These are phyloP conservation scores for Dothidotthia symphoricarpi DNA, from an alignment of 2,329 filamentous ascomycete species.

Conservation along the genomic window DNA sequence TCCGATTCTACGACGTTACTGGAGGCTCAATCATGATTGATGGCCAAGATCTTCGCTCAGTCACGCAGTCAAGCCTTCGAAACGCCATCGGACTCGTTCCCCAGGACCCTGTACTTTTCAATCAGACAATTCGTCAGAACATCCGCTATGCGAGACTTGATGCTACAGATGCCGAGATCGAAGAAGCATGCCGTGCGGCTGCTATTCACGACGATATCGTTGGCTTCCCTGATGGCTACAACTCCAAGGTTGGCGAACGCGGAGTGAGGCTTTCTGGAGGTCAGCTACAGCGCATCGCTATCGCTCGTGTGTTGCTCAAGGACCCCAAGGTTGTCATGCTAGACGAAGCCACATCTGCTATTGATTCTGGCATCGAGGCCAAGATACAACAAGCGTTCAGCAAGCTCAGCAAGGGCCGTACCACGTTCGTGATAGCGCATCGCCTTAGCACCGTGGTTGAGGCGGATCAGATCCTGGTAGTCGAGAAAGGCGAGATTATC, in stretches of 20 bases:
- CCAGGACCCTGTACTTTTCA: constrained; percentile 64
- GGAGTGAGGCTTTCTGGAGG: constrained; percentile 59
- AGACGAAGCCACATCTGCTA: constrained; percentile 84
- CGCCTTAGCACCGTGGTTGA: constrained; percentile 82
- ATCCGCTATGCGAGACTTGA: constrained; percentile 61
- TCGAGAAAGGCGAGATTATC: constrained; percentile 71
- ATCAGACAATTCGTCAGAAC: constrained; percentile 64
- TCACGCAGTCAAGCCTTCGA: constrained; percentile 59
- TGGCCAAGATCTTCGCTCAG: constrained; percentile 58
- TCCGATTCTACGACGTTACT: constrained; percentile 60
- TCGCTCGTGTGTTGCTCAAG: constrained; percentile 74
- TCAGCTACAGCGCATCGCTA: constrained; percentile 65
- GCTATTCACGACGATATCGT: constrained; percentile 65
- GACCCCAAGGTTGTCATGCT: constrained; percentile 77
- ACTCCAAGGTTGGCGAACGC: constrained; percentile 43
- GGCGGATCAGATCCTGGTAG: constrained; percentile 79
- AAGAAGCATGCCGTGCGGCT: constrained; percentile 60
- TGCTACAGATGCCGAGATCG: constrained; percentile 61
- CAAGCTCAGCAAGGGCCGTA: constrained; percentile 59
- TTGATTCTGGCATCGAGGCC: constrained; percentile 70
- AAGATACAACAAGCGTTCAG: constrained; percentile 64
- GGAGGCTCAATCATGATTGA: constrained; percentile 57
- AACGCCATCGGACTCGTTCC: constrained; percentile 63
- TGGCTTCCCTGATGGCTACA: constrained; percentile 51
- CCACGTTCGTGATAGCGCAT: constrained; percentile 70